Conservation (phyloP, 73 alveolate genomes). For the Loxodes magnus region DNA sequence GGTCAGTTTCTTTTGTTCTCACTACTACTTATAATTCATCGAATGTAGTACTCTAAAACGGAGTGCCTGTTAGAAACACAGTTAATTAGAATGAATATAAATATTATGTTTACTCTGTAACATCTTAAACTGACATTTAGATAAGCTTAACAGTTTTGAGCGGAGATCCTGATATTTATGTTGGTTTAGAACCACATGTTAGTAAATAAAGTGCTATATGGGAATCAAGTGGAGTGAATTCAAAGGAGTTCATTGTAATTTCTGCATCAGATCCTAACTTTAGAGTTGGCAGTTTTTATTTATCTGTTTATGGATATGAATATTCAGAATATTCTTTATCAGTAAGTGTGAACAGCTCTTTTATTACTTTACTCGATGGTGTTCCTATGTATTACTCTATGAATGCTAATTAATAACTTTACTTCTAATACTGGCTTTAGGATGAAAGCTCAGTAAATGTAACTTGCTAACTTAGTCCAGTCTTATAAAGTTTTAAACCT, state of each 20-base stretch:
- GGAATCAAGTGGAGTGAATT: neutral
- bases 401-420: too few relatives aligned
- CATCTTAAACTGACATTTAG: neutral
- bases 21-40: neutral
- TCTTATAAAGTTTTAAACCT: too few relatives aligned
- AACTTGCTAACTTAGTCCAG: too few relatives aligned
- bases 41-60: neutral
- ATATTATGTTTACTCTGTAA: neutral
- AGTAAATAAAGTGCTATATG: neutral
- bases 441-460: too few relatives aligned
- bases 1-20: neutral
- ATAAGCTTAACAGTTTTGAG: conserved; percentile 4
- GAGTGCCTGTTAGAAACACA: conserved; percentile 1
- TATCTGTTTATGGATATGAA: neutral
- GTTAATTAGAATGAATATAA: neutral
- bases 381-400: neutral
- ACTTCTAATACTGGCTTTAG: too few relatives aligned
- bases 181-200: neutral
- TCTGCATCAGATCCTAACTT: neutral
- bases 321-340: neutral
- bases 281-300: neutral
- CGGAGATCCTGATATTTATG: conserved; percentile 14
- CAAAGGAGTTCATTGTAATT: neutral
- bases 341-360: neutral
- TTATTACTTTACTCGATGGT: neutral